phyloP scores from a whole-genome alignment of 805 yeast species.

The Maudiozyma saulgeensis region DNA sequence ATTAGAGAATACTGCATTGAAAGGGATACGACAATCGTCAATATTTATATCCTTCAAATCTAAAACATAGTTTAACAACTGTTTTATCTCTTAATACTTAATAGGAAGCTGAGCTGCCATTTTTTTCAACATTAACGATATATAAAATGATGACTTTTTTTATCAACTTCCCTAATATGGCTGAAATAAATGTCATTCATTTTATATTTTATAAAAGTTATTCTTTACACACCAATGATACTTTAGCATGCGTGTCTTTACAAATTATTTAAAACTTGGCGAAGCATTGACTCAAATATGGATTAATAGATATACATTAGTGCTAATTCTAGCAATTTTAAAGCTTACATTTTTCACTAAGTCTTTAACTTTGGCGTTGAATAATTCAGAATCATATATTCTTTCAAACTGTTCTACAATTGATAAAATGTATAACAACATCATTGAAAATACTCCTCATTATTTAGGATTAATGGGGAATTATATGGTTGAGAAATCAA shows the following conservation, averaged over 20 bases:
- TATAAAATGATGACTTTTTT: too few species aligned
- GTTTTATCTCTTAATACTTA: too few species aligned
- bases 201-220: too few species aligned
- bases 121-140: too few species aligned
- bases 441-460: slow-evolving; percentile 42
- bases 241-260: not conserved
- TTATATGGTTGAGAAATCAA: slow-evolving; percentile 36
- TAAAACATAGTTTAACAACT: too few species aligned
- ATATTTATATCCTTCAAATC: too few species aligned
- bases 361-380: slow-evolving; percentile 37
- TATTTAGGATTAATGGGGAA: slow-evolving; percentile 50
- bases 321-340: slow-evolving; percentile 44
- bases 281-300: slow-evolving; percentile 57
- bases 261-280: slow-evolving; percentile 35
- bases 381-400: slow-evolving; percentile 32
- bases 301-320: slow-evolving; percentile 55
- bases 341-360: slow-evolving; percentile 51
- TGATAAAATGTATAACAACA: slow-evolving; percentile 31
- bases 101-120: too few species aligned
- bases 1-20: too few species aligned
- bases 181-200: too few species aligned
- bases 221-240: too few species aligned
- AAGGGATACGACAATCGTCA: too few species aligned
- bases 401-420: slow-evolving; percentile 38
- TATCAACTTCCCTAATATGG: too few species aligned